Evolutionary conservation across 176 grass and related monocot genomes (phyloP), one percentile per base, ranked within the genome.

Genomic region (Stipa capillata): DNA sequence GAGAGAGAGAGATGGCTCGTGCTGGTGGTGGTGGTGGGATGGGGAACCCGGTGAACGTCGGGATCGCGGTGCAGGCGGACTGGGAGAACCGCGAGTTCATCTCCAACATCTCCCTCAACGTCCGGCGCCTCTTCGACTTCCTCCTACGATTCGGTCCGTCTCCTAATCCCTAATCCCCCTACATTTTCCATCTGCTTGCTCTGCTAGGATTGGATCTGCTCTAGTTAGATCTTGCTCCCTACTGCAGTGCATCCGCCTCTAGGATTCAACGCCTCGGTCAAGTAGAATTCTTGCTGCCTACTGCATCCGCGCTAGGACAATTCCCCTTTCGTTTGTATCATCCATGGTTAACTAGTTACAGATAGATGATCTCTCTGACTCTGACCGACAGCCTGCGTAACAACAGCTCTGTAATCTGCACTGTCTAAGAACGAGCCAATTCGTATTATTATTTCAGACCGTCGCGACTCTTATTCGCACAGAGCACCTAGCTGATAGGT

Each of bases 31-130:
- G 87, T 1, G 78, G 79, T 43, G 94, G 94, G 14, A 97, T 97
- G 68, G 90, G 91, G 53, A 94, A 94, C 80, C 72, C 94, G 3
- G 94, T 97, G 23, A 97, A 94, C 76, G 94, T 97, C 41, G 94
- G 91, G 47, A 92, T 97, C 76, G 94, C 94, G 20, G 94, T 97
- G 35, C 94, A 97, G 67, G 94, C 94, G 6, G 94, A 94, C 78
- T 97, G 87, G 94, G 94, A 97, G 82, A 97, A 94, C 82, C 91
- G 94, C 59, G 94, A 97, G 89, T 97, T 97, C 87, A 97, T 94
- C 84, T 91, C 94, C 91, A 94, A 97, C 85, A 94, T 97, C 79
- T 97, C 94, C 80, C 94, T 97, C 87, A 97, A 97, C 82, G 89
- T 97, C 28, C 87, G 91, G 8, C 91, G 94, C 79, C 94, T 94